A percentile compares a stretch with the other conserved stretches of the same genome.
Conservation (phyloP, 352 stramenopile genomes). For the Phytophthora vignae region DNA sequence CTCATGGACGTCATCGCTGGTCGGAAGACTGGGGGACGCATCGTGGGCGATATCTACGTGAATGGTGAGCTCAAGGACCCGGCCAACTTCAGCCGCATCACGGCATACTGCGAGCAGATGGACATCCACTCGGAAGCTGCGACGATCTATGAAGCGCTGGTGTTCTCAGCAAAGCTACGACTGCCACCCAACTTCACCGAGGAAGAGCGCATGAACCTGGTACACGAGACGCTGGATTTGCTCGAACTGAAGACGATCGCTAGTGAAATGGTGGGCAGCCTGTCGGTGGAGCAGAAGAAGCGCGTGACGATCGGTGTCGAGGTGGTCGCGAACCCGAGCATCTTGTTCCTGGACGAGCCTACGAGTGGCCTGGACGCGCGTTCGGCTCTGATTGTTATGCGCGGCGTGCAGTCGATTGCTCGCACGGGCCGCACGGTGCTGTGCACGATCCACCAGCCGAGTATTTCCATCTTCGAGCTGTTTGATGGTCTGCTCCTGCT, state of each 20-base stretch:
- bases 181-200: conserved; percentile 60
- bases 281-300: conserved; percentile 94
- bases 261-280: conserved; percentile 52
- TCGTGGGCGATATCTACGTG: conserved; percentile 81
- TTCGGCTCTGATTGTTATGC: conserved; percentile 90
- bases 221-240: conserved; percentile 63
- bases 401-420: conserved; percentile 83
- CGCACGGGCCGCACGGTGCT: conserved; percentile 88
- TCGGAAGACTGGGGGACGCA: conserved; percentile 64
- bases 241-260: conserved; percentile 59
- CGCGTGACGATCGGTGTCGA: conserved; percentile 93
- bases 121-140: conserved; percentile 86
- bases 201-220: conserved; percentile 55
- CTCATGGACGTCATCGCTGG: conserved; percentile 74
- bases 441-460: conserved; percentile 67
- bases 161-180: conserved; percentile 91
- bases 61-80: conserved; percentile 78
- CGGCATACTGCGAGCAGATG: conserved; percentile 81
- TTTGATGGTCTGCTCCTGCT: conserved; percentile 94
- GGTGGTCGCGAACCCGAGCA: conserved; percentile 92
- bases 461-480: conserved; percentile 92
- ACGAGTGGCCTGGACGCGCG: conserved; percentile 90
- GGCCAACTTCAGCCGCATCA: conserved; percentile 86
- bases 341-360: conserved; percentile 95
- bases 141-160: conserved; percentile 90